Conservation (phyloP, 306 rosid species). For the Fragaria nilgerrensis region DNA sequence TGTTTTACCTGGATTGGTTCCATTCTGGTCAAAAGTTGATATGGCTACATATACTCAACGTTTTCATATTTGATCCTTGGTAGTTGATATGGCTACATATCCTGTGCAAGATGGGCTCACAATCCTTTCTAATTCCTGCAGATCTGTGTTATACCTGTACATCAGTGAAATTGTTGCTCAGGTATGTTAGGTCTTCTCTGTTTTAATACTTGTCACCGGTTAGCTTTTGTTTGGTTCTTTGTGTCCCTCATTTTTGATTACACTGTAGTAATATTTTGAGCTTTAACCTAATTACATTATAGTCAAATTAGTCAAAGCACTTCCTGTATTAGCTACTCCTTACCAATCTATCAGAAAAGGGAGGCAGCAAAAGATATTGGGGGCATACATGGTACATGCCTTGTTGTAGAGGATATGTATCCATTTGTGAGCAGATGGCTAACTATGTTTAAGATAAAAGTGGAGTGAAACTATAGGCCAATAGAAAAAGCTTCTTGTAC, state of each 20-base stretch:
- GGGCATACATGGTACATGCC: not conserved
- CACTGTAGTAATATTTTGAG: not conserved
- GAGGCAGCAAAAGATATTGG: not conserved
- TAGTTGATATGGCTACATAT: not conserved
- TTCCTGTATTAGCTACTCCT: not conserved
- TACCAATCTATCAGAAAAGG: not conserved
- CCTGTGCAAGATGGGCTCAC: constrained; percentile 14
- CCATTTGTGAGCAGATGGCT: not conserved
- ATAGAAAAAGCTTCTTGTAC: not conserved
- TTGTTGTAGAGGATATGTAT: not conserved
- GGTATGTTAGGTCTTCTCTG: constrained; percentile 43
- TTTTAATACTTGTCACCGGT: not conserved
- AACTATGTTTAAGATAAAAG: not conserved
- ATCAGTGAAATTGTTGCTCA: constrained; percentile 72
- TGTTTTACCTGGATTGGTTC: constrained; percentile 8
- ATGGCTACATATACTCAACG: not conserved
- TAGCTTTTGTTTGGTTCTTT: not conserved
- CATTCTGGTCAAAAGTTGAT: not conserved
- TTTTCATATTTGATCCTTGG: not conserved
- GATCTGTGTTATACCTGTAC: constrained; percentile 69
- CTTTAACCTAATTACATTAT: not conserved
- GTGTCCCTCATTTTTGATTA: not conserved
- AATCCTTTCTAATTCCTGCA: constrained; percentile 36
- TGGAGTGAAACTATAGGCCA: not conserved
- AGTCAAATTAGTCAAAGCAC: not conserved